Base-by-base conservation (phyloP, 495 filamentous ascomycete genomes). In the Bacidia rubella region DNA sequence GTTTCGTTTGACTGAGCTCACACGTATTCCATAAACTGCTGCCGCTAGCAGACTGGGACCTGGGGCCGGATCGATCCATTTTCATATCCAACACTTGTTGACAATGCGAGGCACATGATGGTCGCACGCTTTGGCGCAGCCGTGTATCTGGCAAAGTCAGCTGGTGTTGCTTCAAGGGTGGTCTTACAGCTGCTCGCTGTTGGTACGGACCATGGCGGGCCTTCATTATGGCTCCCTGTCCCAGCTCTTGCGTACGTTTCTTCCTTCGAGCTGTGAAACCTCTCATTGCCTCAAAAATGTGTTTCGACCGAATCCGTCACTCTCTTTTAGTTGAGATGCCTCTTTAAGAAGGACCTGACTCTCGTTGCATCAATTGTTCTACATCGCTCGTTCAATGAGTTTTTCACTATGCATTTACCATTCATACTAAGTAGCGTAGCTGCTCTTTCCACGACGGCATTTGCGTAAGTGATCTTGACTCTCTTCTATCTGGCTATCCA, bases 401-500 rank as follows among this genome's bases (percentile, higher is more conserved):
- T 19, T 27, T 39, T 24, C 17, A 23, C 5, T 22, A 55, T 55
- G 54, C 22, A 51, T 55, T n/a, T 51, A n/a, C 23, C n/a, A 3
- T 38, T 44, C 38, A 2, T 55, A 11, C n/a, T 55, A 2, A 40
- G 38, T 20, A 19, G 17, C 22, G 20, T 43, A 12, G 40, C 38
- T 19, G 49, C 48, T 19, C 3, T 55, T 21, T 55, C 42, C 45
- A 35, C 26, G 10, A 55, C 54, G 23, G 47, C 45, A n/a, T 32
- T 38, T 29, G 48, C 39, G 54, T 51, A 32, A 51, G 39, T 55
- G 22, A 17, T 15, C 42, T 32, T 26, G 47, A 50, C n/a, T 21
- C 26, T 38, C 10, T 35, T 35, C 12, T 25, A 50, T 38, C 20
- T 44, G 41, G 19, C 20, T 15, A 35, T 15, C 15, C 7, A 15